Conservation (phyloP, 2,329 filamentous ascomycete species). For the Zymoseptoria brevis region DNA sequence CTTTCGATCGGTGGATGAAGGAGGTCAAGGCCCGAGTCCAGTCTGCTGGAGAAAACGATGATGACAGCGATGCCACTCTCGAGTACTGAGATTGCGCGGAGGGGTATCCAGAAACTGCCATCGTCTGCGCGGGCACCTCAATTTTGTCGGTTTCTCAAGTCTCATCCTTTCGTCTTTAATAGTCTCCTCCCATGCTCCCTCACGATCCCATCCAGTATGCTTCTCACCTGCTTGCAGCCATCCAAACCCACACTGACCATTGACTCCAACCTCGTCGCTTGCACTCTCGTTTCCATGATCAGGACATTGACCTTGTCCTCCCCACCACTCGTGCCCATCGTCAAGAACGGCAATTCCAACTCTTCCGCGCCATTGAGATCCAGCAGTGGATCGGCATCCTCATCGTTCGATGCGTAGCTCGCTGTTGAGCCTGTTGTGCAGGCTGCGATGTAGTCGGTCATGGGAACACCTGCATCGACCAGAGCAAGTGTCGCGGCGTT, state of each 20-base stretch:
- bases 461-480: conserved; percentile 89
- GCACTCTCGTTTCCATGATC: conserved; percentile 82
- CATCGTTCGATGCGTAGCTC: conserved; percentile 51
- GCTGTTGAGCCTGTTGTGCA: conserved; percentile 79
- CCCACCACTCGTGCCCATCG: conserved; percentile 58
- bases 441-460: conserved; percentile 83
- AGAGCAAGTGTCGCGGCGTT: conserved; percentile 89
- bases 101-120: background rate
- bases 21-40: too few species aligned
- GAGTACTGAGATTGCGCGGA: too few species aligned
- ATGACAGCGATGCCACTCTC: too few species aligned
- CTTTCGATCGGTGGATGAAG: too few species aligned
- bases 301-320: conserved; percentile 67
- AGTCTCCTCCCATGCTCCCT: conserved; percentile 60
- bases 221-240: conserved; percentile 77
- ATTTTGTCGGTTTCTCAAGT: background rate
- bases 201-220: conserved; percentile 73
- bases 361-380: conserved; percentile 76
- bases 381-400: conserved; percentile 70
- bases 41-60: too few species aligned
- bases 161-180: conserved; percentile 35
- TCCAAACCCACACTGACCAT: conserved; percentile 91
- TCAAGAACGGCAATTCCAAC: conserved; percentile 80
- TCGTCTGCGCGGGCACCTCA: background rate
- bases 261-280: conserved; percentile 71